phyloP scores from a whole-genome alignment of 331 rosid genomes.

The Rosa hybrid region DNA sequence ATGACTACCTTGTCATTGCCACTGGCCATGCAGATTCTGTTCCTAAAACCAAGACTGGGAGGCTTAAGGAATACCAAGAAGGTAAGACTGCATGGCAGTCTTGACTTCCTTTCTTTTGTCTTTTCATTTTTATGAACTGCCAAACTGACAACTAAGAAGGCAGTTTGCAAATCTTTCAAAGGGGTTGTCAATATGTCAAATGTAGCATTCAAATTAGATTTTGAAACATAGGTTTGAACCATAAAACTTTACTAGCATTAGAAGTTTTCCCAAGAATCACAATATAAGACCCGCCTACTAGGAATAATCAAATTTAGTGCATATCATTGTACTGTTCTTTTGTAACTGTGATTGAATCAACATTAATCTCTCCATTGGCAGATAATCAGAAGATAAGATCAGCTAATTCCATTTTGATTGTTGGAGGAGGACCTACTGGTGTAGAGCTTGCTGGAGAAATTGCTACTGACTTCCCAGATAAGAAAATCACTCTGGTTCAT shows the following conservation, averaged over 20 bases:
- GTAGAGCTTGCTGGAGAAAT: constrained; percentile 92
- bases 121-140: constrained; percentile 7
- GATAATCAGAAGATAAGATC: constrained; percentile 64
- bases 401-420: constrained; percentile 68
- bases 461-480: constrained; percentile 65
- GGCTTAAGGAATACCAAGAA: constrained; percentile 49
- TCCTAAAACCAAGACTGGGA: constrained; percentile 46
- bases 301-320: not conserved
- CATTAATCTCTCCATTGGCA: constrained; percentile 36
- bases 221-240: not conserved
- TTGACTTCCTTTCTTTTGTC: not conserved
- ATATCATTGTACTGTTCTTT: constrained; percentile 13
- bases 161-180: not conserved
- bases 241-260: not conserved
- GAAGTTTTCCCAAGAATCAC: not conserved
- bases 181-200: not conserved
- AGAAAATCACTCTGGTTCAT: constrained; percentile 65
- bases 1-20: constrained; percentile 69
- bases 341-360: constrained; percentile 9
- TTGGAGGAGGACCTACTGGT: constrained; percentile 95
- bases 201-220: not conserved
- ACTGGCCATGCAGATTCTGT: constrained; percentile 61
- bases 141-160: not conserved
- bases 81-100: constrained; percentile 37
- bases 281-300: not conserved